Evolutionary conservation across 2,329 filamentous ascomycete species (phyloP).

Genomic region (Pseudogymnoascus sp.): DNA sequence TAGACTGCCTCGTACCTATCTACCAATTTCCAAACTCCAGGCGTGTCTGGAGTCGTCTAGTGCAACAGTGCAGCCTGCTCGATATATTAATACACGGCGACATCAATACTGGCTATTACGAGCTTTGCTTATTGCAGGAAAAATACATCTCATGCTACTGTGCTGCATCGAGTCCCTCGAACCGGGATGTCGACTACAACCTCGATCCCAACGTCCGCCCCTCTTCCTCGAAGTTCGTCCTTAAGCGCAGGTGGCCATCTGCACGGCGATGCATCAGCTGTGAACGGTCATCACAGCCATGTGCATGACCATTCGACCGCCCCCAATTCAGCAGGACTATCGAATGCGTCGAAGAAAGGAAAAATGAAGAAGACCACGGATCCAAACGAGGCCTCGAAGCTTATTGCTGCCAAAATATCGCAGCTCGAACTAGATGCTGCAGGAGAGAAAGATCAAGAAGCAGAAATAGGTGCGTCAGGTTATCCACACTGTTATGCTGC

Average conservation of each 20-base stretch:
- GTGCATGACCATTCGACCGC: slow-evolving; percentile 34
- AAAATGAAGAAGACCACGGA: slow-evolving; percentile 82
- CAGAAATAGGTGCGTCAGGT: slow-evolving; percentile 73
- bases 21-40: slow-evolving; percentile 10
- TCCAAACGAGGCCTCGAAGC: slow-evolving; percentile 81
- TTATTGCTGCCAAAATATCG: slow-evolving; percentile 87
- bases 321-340: slow-evolving; percentile 40
- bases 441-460: slow-evolving; percentile 89
- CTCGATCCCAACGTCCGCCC: slow-evolving; percentile 32
- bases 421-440: slow-evolving; percentile 91
- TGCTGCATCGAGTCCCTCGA: slow-evolving; percentile 6
- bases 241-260: slow-evolving; percentile 23
- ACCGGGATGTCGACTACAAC: slow-evolving; percentile 29
- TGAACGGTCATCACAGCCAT: slow-evolving; percentile 31
- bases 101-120: not conserved
- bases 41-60: slow-evolving; percentile 8
- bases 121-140: not conserved
- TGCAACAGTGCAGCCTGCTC: slow-evolving; percentile 7
- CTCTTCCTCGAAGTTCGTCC: slow-evolving; percentile 25
- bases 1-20: slow-evolving; percentile 8
- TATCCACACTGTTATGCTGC: slow-evolving; percentile 10
- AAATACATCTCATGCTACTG: not conserved
- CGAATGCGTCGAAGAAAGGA: slow-evolving; percentile 60
- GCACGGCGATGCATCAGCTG: slow-evolving; percentile 24
- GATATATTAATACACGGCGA: not conserved